Base-by-base conservation (phyloP, 2,329 filamentous ascomycete genomes). In the Trichoderma simmonsii region DNA sequence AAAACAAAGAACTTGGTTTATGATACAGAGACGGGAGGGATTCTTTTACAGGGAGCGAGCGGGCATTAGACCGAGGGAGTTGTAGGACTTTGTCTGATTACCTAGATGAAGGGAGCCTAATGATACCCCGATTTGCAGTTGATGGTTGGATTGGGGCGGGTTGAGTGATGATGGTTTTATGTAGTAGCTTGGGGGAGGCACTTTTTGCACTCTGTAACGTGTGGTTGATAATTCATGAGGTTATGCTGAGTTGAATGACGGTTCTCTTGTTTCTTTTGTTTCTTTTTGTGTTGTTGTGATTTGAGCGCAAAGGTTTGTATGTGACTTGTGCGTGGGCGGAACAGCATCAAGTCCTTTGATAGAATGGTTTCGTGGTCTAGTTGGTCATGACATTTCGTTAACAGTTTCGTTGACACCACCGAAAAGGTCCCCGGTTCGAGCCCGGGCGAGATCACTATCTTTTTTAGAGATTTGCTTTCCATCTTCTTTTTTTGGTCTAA, bases 51-150 rank as follows among this genome's bases (percentile, higher is more conserved):
- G 43, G 60, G 32, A 70, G 39, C 24, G 34, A 48, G 68, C 60
- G 63, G 63, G 48, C 36, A 62, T 48, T 64, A 67, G 67, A 61
- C 51, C 51, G 70, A 61, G 61, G 56, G 60, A 62, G 68, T 43
- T 73, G 72, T 68, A 72, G 57, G 68, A 43, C 48, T 70, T 63
- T 68, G 67, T 73, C 65, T 70, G 62, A 72, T 73, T 12, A 24
- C 21, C 48, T 54, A 78, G 77, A 77, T 78, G 73, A 77, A 76
- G 75, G 76, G 79, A 79, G 77, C 75, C 76, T 78, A 82, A 82
- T 82, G 80, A 83, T 83, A 83, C 81, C 81, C 81, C 76, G 77
- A 76, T 79, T 76, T 64, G 69, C 36, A 48, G 65, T 51, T 68
- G 56, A 60, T 36, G 12, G 54, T 21, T 56, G 56, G 64, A 34